A percentile compares a stretch with the other conserved stretches of the same genome.
phyloP scores from a whole-genome alignment of 2,329 filamentous ascomycete genomes.

The Exserohilum turcica region DNA sequence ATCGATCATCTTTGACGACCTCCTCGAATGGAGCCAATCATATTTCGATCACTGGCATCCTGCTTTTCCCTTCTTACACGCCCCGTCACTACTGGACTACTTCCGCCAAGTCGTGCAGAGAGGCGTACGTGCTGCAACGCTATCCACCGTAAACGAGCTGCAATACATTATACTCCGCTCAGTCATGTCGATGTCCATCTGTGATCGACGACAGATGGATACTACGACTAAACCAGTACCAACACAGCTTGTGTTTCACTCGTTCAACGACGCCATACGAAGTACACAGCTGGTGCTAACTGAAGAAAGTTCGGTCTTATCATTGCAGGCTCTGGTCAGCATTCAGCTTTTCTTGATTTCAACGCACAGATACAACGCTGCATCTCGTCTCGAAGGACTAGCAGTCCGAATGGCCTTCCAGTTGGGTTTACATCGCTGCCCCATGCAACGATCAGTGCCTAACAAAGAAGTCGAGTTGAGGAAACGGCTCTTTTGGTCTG shows the following conservation, averaged over 20 bases:
- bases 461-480: constrained; percentile 24
- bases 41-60: constrained; percentile 38
- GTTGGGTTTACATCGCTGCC: constrained; percentile 26
- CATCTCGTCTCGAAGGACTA: constrained; percentile 29
- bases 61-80: constrained; percentile 32
- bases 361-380: constrained; percentile 34
- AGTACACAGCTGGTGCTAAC: constrained; percentile 23
- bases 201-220: constrained; percentile 27
- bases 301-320: constrained; percentile 30
- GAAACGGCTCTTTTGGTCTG: constrained; percentile 35
- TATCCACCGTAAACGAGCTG: constrained; percentile 13
- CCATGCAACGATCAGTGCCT: constrained; percentile 7
- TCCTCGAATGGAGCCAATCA: constrained; percentile 34
- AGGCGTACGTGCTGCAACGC: constrained; percentile 2
- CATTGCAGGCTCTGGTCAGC: constrained; percentile 31
- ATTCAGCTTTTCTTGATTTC: constrained; percentile 30
- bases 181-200: constrained; percentile 29
- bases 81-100: constrained; percentile 27
- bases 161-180: constrained; percentile 29
- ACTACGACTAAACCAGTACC: constrained; percentile 13
- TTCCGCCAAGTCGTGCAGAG: constrained; percentile 15
- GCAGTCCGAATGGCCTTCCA: constrained; percentile 29
- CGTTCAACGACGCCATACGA: constrained; percentile 28
- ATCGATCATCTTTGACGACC: constrained; percentile 23
- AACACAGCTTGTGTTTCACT: constrained; percentile 21